Base-by-base conservation (phyloP, 176 grass and related monocot genomes). In the Melocanna baccifera region DNA sequence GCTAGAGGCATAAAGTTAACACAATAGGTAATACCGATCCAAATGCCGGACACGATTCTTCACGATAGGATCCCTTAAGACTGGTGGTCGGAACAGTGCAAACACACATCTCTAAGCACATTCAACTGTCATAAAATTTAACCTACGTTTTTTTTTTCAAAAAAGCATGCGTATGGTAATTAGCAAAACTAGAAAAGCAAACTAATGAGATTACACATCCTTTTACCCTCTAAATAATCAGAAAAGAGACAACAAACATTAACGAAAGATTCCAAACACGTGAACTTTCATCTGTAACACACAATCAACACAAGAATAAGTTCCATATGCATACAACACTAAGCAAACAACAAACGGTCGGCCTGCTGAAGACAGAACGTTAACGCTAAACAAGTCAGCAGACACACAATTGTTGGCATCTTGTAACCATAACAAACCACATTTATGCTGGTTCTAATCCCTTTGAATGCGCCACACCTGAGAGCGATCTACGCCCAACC, bases 401-500 rank as follows among this genome's bases (percentile, higher is more conserved):
- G 0, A 84, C 51, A 65, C 47, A 36, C 73, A 58, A 18, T 30
- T 50, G 46, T 82, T 81, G 69, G 57, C 88, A 69, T 40, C 72
- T 67, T 52, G 73, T 75, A 82, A 82, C 80, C 78, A 46, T 46
- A 82, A 84, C 22, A 86, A 82, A 86, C 51, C 25, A 55, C 34
- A 50, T 12, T 48, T 81, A 64, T 42, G 15, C 5, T 66, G 82
- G 82, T 57, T 71, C 58, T 20, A 51, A 72, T 66, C 12, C 48
- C 26, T 6, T 25, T 46, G 45, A 48, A 43, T 70, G 25, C 63
- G 30, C 70, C 71, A 51, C 34, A 5, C 61, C 34, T 9, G 65
- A 90, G 12, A 77, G 14, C 55, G 66, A 90, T 66, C 66, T 83
- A 86, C 61, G 48, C 50, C 76, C 77, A 85, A 16, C 62, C 75